A percentile compares a stretch with the other conserved stretches of the same genome.
phyloP scores from a whole-genome alignment of 805 yeast genomes.

The Candida pseudoglaebosa region DNA sequence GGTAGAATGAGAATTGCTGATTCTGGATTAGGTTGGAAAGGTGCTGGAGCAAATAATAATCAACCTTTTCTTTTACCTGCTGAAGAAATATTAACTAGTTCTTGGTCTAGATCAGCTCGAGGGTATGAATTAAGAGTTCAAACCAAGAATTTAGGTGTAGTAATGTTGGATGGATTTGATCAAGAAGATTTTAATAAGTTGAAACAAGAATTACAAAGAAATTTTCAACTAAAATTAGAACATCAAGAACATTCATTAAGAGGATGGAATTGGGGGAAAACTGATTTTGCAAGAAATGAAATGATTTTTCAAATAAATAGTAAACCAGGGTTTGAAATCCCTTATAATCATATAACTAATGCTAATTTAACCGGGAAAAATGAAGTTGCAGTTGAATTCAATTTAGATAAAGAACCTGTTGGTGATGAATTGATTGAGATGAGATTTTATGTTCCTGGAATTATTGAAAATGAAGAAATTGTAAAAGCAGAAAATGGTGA shows the following conservation, averaged over 20 bases:
- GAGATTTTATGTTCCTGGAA: slow-evolving; percentile 92
- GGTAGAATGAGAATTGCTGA: slow-evolving; percentile 95
- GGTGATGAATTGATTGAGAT: slow-evolving; percentile 97
- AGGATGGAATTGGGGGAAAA: slow-evolving; percentile 99
- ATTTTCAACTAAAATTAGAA: slow-evolving; percentile 70
- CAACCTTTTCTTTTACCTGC: slow-evolving; percentile 88
- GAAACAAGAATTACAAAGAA: slow-evolving; percentile 78
- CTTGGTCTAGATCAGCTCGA: slow-evolving; percentile 91
- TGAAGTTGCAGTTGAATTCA: slow-evolving; percentile 89
- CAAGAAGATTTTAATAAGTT: slow-evolving; percentile 74
- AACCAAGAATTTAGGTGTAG: slow-evolving; percentile 83
- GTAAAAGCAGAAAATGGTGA: slow-evolving; percentile 26
- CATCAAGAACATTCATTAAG: slow-evolving; percentile 86
- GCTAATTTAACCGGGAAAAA: slow-evolving; percentile 87
- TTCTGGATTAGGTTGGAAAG: slow-evolving; percentile 98
- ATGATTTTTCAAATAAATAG: slow-evolving; percentile 80
- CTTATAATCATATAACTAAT: slow-evolving; percentile 75
- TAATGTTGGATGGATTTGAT: slow-evolving; percentile 89
- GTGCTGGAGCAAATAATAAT: slow-evolving; percentile 38
- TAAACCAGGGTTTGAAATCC: slow-evolving; percentile 88
- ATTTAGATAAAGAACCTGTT: slow-evolving; percentile 58
- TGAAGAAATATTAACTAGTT: slow-evolving; percentile 71
- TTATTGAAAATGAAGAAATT: slow-evolving; percentile 47
- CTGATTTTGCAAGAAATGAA: slow-evolving; percentile 90
- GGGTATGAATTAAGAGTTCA: slow-evolving; percentile 88